These are phyloP conservation scores for Alternaria infectoria DNA, from an alignment of 2,329 filamentous ascomycete genomes.

Conservation along the genomic window DNA sequence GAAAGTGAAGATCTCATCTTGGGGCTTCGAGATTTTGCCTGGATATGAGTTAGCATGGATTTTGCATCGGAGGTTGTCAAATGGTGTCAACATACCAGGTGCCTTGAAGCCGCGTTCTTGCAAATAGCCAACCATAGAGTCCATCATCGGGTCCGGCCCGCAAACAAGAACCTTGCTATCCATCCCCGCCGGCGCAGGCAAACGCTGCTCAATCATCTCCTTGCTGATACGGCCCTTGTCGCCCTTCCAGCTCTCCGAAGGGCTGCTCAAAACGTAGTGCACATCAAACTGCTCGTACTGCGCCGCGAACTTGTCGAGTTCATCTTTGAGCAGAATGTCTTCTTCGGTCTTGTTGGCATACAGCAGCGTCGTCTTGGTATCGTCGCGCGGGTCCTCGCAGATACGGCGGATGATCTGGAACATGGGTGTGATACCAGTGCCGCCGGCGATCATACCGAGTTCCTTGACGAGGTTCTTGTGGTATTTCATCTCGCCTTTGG, in stretches of 20 bases:
- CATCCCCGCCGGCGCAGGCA: slow-evolving; percentile 54
- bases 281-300: slow-evolving; percentile 61
- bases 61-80: no score
- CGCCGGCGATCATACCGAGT: slow-evolving; percentile 64
- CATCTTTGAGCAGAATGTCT: slow-evolving; percentile 64
- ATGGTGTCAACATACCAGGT: slow-evolving; percentile 10
- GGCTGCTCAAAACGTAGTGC: slow-evolving; percentile 59
- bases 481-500: slow-evolving; percentile 65
- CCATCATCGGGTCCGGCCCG: slow-evolving; percentile 54
- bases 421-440: slow-evolving; percentile 63
- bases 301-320: slow-evolving; percentile 62
- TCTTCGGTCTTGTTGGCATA: slow-evolving; percentile 65
- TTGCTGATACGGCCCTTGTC: slow-evolving; percentile 9
- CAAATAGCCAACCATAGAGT: slow-evolving; percentile 10
- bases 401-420: slow-evolving; percentile 69
- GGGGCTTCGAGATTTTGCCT: slow-evolving; percentile 17
- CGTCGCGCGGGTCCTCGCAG: slow-evolving; percentile 64
- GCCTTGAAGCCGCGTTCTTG: slow-evolving; percentile 19
- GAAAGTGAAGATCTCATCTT: slow-evolving; percentile 19
- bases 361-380: slow-evolving; percentile 62
- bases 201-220: slow-evolving; percentile 11
- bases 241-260: slow-evolving; percentile 14
- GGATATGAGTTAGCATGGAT: no score
- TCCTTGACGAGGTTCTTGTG: slow-evolving; percentile 41
- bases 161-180: slow-evolving; percentile 95